Evolutionary conservation across 139 green algal species (phyloP), one percentile per base, ranked within the genome.

Genomic region (Chlamydomonas eustigma): DNA sequence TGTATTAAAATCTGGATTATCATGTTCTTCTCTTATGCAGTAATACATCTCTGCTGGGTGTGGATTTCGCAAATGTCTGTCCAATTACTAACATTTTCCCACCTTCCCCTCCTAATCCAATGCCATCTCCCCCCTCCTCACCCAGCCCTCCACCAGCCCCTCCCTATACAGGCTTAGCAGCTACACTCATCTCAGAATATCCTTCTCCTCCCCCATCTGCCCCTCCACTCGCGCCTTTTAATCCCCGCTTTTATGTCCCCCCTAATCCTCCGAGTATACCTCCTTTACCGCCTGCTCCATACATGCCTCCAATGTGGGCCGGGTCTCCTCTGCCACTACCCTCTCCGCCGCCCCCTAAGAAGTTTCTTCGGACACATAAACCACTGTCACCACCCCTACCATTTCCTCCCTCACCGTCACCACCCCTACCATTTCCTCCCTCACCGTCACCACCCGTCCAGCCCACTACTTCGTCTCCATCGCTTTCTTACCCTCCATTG

Each of bases 41-140:
- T 24, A 50, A 50, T 12, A 74, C 66, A n/a, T 51, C 33, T 6
- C 30, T 51, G 18, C 32, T 74, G 8, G 66, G 66, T 12, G 66
- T 51, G 35, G 66, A 74, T 35, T 74, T 30, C 18, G 66, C 8
- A 25, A 74, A 74, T 50, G 31, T 74, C 18, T 74, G 66, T 24
- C 8, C 28, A 35, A 12, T 74, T 35, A 22, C 28, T 12, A 50
- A 6, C 31, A 50, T 32, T 22, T 39, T 39, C 22, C 66, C 33
- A 28, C 66, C 30, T 51, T 50, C 66, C 12, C 66, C 63, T 5
- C 63, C 63, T 32, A 30, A 5, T 12, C 31, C 66, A 22, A 6
- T 22, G 33, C n/a, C 66, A 8, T 74, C 35, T 32, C 66, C 66
- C 30, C 66, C 66, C 8, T 33, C 66, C 33, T 35, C 66, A 33